These are phyloP conservation scores for Phyllosticta citrichinensis DNA, from an alignment of 2,329 filamentous ascomycete species.

Conservation along the genomic window DNA sequence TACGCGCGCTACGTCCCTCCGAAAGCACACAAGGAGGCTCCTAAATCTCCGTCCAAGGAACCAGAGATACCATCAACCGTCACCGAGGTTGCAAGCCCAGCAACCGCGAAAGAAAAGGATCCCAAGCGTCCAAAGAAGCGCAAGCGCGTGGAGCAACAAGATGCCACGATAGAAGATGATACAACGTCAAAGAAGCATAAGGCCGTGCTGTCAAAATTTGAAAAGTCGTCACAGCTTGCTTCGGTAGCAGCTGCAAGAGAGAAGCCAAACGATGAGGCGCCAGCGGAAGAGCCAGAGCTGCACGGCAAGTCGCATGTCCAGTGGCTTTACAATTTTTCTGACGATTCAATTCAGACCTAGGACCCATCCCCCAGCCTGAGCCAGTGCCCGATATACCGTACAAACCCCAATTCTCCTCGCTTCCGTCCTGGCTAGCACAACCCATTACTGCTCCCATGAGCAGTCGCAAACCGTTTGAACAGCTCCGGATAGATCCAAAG, in stretches of 20 bases:
- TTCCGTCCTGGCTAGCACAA: conserved; percentile 71
- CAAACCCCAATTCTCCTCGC: conserved; percentile 61
- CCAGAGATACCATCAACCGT: conserved; percentile 11
- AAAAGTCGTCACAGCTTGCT: conserved; percentile 27
- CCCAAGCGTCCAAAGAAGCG: conserved; percentile 28
- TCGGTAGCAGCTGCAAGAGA: conserved; percentile 9
- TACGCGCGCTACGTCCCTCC: conserved; percentile 39
- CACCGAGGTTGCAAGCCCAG: conserved; percentile 1
- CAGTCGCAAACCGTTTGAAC: conserved; percentile 50
- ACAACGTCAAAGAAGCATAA: conserved; percentile 25
- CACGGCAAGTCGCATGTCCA: conserved; percentile 33
- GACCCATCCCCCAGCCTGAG: conserved; percentile 71
- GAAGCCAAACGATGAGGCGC: conserved; percentile 14
- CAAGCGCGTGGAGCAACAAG: conserved; percentile 20
- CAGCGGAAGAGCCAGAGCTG: conserved; percentile 32
- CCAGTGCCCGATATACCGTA: conserved; percentile 47
- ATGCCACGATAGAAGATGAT: conserved; percentile 19
- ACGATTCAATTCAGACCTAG: conserved; percentile 44
- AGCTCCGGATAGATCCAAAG: conserved; percentile 53
- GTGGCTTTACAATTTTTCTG: background rate
- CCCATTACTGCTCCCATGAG: conserved; percentile 60
- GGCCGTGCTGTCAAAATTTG: conserved; percentile 35
- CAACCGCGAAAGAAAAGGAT: conserved; percentile 28
- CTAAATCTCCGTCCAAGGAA: conserved; percentile 4
- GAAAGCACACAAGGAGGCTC: conserved; percentile 13